Percentiles rank a stretch among this genome's conserved stretches.
phyloP scores from a whole-genome alignment of 1,284 basidiomycete species.

The Peniophora sp. region DNA sequence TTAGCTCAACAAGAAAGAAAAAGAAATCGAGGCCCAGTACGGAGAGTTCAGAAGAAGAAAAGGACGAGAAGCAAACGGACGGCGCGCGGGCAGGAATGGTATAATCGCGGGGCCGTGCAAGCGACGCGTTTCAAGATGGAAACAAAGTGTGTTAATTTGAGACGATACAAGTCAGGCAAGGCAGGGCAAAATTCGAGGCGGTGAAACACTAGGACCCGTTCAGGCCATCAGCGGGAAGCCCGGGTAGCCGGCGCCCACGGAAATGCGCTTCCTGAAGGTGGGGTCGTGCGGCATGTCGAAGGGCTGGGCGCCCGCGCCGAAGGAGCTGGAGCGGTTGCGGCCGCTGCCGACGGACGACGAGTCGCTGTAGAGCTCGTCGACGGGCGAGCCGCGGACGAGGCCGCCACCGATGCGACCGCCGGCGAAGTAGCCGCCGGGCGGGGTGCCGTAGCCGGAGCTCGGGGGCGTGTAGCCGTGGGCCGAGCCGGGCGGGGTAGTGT shows the following conservation, averaged over 20 bases:
- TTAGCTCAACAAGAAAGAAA: too few species aligned
- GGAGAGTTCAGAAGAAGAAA: neutral
- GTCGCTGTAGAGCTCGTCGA: neutral
- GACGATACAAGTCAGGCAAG: too few species aligned
- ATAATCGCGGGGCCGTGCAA: too few species aligned
- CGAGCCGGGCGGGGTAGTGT: neutral
- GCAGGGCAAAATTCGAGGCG: too few species aligned
- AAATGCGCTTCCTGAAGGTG: neutral
- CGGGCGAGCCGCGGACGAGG: neutral
- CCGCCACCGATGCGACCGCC: neutral
- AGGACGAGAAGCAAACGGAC: neutral
- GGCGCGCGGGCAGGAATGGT: neutral
- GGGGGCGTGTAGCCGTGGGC: neutral
- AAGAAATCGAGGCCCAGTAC: too few species aligned
- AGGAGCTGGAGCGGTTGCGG: neutral
- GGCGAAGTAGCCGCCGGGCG: neutral
- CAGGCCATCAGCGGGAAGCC: neutral
- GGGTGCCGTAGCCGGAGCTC: neutral
- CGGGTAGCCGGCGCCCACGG: neutral
- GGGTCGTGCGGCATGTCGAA: neutral
- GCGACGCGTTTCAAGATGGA: too few species aligned
- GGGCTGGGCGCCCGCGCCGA: neutral
- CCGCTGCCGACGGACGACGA: neutral
- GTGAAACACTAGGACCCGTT: neutral
- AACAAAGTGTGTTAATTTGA: too few species aligned